phyloP scores from a whole-genome alignment of 2,329 filamentous ascomycete genomes.

The Ceratocystis smalleyi region DNA sequence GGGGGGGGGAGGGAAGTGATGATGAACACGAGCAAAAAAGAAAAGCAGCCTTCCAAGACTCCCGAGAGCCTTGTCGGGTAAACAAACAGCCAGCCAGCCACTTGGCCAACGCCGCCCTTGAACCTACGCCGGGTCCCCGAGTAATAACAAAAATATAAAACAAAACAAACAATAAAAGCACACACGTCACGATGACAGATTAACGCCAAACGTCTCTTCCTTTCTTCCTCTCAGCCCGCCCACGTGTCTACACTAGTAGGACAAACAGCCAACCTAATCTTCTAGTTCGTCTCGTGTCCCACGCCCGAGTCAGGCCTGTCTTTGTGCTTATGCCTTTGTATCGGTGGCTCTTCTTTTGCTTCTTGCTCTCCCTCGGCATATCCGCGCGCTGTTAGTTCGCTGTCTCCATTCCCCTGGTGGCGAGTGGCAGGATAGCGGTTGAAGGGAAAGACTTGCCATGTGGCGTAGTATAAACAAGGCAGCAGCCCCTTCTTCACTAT shows the following conservation, averaged over 20 bases:
- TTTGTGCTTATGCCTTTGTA: not conserved
- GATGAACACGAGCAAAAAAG: not conserved
- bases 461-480: not conserved
- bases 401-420: too few relatives aligned
- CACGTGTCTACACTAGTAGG: constrained; percentile 1
- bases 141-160: constrained; percentile 1
- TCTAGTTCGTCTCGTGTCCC: not conserved
- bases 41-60: not conserved
- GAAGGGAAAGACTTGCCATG: not conserved
- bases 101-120: constrained; percentile 12
- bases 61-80: not conserved
- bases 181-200: not conserved
- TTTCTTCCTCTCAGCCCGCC: not conserved
- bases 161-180: not conserved
- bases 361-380: too few relatives aligned
- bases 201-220: not conserved
- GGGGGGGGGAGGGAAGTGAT: not conserved
- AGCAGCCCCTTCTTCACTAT: not conserved
- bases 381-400: too few relatives aligned
- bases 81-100: constrained; percentile 14
- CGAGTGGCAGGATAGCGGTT: not conserved
- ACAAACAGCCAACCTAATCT: not conserved
- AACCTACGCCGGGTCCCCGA: constrained; percentile 10
- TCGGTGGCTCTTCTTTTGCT: too few relatives aligned
- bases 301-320: not conserved